Base-by-base conservation (phyloP, 352 stramenopile genomes). In the Phytopythium cucurbitacearum region DNA sequence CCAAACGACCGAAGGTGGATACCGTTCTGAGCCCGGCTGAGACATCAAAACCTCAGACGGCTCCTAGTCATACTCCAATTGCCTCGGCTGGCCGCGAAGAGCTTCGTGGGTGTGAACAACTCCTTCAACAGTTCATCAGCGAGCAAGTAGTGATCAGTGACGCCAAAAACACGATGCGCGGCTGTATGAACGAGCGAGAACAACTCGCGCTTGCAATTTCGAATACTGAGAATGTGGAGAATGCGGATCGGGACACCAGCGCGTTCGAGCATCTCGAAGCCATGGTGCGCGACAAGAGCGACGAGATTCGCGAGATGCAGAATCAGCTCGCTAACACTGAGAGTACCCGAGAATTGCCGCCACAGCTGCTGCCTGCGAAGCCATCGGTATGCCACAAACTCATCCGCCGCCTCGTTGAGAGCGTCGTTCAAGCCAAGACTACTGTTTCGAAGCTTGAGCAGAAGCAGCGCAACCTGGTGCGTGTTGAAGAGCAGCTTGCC, bases 301-400 rank as follows among this genome's bases (percentile, higher is more conserved):
- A 56, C 16, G 68, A 76, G 7, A 89, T 91, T 50, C 69, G 73
- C 0, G 36, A 77, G 42, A 63, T 91, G 3, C 81, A 91, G 50
- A 76, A 82, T 40, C 85, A 85, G 40, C 54, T 91, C 4, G 54
- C 64, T 3, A 72, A 57, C 37, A 62, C 89, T 7, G 76, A 88
- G 53, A 79, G 76, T 43, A 81, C 63, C 40, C 69, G 57, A 10
- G 40, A 66, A 7, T 37, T 85, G 0, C 73, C 81, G 8, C 37
- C 36, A 9, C 60, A 63, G 1, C 39, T 91, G 10, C 72, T 87
- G 57, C 71, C 76, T n/a, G 8, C 56, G 0, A 74, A 67, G 33
- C 15, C 76, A 7, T 46, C 43, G 10, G 28, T 60, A 5, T 87
- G 80, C 43, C 78, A 91, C 49, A 53, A 81, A 10, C 43, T 87